Base-by-base conservation (phyloP, 1,139 yeast species). In the Groenewaldozyma auringiensis region DNA sequence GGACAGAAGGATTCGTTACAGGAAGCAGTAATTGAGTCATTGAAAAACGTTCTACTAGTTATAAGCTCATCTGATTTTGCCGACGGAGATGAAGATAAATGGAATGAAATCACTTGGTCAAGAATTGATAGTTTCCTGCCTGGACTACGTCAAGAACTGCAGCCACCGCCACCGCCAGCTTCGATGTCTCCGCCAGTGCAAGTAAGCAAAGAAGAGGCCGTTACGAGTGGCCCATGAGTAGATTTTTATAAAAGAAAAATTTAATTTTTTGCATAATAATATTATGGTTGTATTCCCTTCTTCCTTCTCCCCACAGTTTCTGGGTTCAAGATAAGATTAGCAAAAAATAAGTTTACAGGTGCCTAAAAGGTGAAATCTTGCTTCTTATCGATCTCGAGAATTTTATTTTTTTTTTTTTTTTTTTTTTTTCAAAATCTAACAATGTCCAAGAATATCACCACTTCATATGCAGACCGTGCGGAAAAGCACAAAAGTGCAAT, bases 401-500 rank as follows among this genome's bases (percentile, higher is more conserved):
- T n/a, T n/a, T n/a, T n/a, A n/a, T 35, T 9, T 11, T 35, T 18
- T 17, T 35, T 35, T 35, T 35, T 18, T 35, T 35, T 18, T 17
- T 35, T 35, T 17, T 14, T 17, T 17, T 35, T 17, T 35, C n/a
- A 35, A n/a, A 18, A 35, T 14, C 25, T 9, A 9, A 14, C n/a
- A 8, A 4, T 17, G 21, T 17, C 25, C 25, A 35, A 35, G 20
- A 29, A 14, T 16, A 17, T 18, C 21, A 25, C 35, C 37, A 41
- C 21, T 35, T 36, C 34, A 18, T 89, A 86, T 63, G 68, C 78
- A 14, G 72, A 74, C 47, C 79, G 98, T 64, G 94, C 95, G 1
- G 70, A 66, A 14, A 58, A 66, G 4, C 96, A 87, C 60, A 67
- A 78, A 1, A 83, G 95, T 17, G 82, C 92, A 1, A 82, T 92